Evolutionary conservation across 768 basidiomycete species (phyloP).

Genomic region (Polyporus arcularius): DNA sequence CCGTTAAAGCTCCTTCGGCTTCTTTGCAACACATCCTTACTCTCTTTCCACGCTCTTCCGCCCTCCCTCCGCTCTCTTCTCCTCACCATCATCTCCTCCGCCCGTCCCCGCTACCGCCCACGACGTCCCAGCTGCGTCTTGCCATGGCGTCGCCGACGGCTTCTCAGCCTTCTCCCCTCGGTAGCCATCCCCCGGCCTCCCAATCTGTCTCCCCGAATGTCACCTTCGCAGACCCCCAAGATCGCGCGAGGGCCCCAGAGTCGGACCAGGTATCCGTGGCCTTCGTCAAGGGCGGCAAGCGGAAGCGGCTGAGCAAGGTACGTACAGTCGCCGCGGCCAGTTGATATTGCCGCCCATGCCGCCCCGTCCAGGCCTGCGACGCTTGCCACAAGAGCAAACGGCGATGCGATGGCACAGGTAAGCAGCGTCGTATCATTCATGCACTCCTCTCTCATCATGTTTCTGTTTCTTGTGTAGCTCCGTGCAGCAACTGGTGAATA

Average conservation of each 20-base stretch:
- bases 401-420: constrained; percentile 80
- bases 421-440: constrained; percentile 28
- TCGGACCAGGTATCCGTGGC: constrained; percentile 37
- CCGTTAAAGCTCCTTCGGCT: not conserved
- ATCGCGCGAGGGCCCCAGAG: constrained; percentile 22
- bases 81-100: constrained; percentile 10
- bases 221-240: constrained; percentile 5
- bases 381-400: constrained; percentile 86
- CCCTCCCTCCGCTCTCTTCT: constrained; percentile 4
- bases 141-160: constrained; percentile 14
- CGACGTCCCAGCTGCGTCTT: not conserved
- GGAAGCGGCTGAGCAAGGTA: constrained; percentile 56
- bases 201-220: constrained; percentile 4
- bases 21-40: not conserved
- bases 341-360: not conserved
- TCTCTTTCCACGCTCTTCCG: constrained; percentile 1
- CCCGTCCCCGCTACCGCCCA: not conserved
- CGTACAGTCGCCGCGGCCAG: constrained; percentile 5
- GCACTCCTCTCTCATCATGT: not conserved
- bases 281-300: constrained; percentile 55
- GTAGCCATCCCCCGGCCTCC: not conserved
- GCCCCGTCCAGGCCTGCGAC: constrained; percentile 60
- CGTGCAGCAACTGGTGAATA: constrained; percentile 77
- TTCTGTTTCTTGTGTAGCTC: constrained; percentile 43
- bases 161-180: not conserved